Evolutionary conservation across 1,284 basidiomycete species (phyloP).

Genomic region (Ganoderma resinaceum): DNA sequence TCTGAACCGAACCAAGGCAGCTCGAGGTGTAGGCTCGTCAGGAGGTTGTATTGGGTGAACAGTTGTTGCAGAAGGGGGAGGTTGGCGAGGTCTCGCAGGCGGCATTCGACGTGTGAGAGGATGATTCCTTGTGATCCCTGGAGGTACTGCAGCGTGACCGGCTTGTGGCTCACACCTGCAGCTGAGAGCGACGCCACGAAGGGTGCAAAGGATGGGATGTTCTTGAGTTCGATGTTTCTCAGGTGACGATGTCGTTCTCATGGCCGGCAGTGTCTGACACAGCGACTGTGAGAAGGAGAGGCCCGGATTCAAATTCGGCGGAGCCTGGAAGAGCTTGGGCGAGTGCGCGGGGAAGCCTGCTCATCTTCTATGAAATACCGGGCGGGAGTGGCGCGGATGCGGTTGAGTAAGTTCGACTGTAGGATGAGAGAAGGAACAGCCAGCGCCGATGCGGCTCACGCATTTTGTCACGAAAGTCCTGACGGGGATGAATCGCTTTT

Average conservation of each 20-base stretch:
- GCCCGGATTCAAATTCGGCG: neutral
- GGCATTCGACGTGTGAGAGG: constrained; percentile 21
- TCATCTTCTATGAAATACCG: neutral
- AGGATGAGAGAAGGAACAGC: neutral
- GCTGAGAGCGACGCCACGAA: constrained; percentile 16
- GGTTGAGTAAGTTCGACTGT: constrained; percentile 6
- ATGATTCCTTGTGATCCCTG: neutral
- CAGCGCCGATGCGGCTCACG: neutral
- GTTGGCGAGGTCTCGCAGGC: constrained; percentile 4
- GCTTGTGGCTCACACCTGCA: constrained; percentile 16
- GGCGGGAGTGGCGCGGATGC: neutral
- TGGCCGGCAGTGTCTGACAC: neutral
- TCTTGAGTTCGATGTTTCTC: constrained; percentile 13
- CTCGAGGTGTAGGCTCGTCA: constrained; percentile 19
- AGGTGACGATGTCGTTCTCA: constrained; percentile 11
- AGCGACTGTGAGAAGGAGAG: constrained; percentile 20
- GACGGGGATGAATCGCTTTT: neutral
- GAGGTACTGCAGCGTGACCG: constrained; percentile 10
- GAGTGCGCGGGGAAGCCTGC: constrained; percentile 1
- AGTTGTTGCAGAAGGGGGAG: constrained; percentile 13
- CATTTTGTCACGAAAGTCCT: neutral
- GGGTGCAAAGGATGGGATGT: constrained; percentile 17
- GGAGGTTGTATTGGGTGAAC: neutral
- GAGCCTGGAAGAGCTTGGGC: constrained; percentile 1
- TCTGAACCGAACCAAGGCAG: constrained; percentile 16